A percentile compares a stretch with the other conserved stretches of the same genome.
Evolutionary conservation across 345 rosid species (phyloP).

Genomic region (Salix exigua): DNA sequence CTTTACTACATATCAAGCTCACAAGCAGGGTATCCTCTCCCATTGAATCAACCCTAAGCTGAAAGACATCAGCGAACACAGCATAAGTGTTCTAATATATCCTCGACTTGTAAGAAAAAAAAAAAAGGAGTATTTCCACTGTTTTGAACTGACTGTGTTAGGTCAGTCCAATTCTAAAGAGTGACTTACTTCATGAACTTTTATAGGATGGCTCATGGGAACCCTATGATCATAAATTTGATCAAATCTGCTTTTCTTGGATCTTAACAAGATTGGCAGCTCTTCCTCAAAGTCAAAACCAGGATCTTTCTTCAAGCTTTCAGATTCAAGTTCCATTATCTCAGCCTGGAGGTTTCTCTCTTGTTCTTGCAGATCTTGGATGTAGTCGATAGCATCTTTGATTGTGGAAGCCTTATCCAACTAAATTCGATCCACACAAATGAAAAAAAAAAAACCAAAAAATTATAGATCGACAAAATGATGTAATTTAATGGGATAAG

Average conservation of each 20-base stretch:
- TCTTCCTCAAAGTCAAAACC: constrained; percentile 49
- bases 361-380: constrained; percentile 76
- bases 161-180: no score
- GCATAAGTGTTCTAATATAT: neutral
- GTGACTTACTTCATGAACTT: constrained; percentile 52
- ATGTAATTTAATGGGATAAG: no score
- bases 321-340: constrained; percentile 70
- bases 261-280: constrained; percentile 47
- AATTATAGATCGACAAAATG: neutral
- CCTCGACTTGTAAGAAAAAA: no score
- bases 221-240: constrained; percentile 38
- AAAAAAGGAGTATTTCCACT: neutral
- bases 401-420: constrained; percentile 97
- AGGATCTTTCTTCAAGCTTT: constrained; percentile 28
- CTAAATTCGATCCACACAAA: constrained; percentile 22
- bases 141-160: neutral
- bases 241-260: constrained; percentile 65
- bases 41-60: constrained; percentile 72
- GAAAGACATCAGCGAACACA: constrained; percentile 1
- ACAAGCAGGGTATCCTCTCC: constrained; percentile 70
- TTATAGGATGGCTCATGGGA: constrained; percentile 46
- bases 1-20: constrained; percentile 73
- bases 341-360: constrained; percentile 64
- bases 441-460: neutral
- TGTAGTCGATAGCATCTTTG: constrained; percentile 88